Evolutionary conservation across 768 basidiomycete species (phyloP), one percentile per base, ranked within the genome.

Genomic region (Tylopilus balloui): DNA sequence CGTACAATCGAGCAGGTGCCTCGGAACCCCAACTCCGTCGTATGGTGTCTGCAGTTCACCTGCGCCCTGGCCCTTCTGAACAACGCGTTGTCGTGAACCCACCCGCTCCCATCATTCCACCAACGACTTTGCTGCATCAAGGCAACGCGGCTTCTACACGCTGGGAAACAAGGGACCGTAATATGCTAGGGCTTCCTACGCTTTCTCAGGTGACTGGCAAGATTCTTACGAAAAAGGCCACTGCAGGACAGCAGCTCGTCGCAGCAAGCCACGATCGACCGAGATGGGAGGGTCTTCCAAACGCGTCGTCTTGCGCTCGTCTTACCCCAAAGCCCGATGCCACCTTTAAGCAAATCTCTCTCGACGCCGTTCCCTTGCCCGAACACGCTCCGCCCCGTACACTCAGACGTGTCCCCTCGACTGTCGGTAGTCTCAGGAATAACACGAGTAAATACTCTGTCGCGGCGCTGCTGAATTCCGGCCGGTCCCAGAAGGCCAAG

Each of bases 171-270:
- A 29, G 15, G 9, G 48, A 53, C 12, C 29, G 6, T 23, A 40
- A 40, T 6, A n/a, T 31, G 15, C 34, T 31, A 23, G 49, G 53
- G 3, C 48, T 42, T 10, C 63, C 55, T 21, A 52, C 63, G 8
- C 51, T 57, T n/a, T 52, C 59, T 13, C 55, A 63, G 41, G 51
- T 56, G n/a, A 47, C 61, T 1, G 52, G 44, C 4, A 47, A 45
- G 5, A 42, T 58, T 14, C 32, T 59, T 10, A 27, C 38, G 7
- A 52, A 40, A 17, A 55, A 44, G 19, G 38, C 37, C 8, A 8
- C 15, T 0, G 51, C 31, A 29, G 53, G 57, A 15, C 44, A 34
- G 31, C 8, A 37, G 0, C 45, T 44, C 13, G 9, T 52, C 17
- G 5, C 29, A 6, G 12, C 20, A 11, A 44, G 29, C 28, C 48